Evolutionary conservation across 345 rosid genomes (phyloP), one percentile per base, ranked within the genome.

Genomic region (Eutrema japonicum): DNA sequence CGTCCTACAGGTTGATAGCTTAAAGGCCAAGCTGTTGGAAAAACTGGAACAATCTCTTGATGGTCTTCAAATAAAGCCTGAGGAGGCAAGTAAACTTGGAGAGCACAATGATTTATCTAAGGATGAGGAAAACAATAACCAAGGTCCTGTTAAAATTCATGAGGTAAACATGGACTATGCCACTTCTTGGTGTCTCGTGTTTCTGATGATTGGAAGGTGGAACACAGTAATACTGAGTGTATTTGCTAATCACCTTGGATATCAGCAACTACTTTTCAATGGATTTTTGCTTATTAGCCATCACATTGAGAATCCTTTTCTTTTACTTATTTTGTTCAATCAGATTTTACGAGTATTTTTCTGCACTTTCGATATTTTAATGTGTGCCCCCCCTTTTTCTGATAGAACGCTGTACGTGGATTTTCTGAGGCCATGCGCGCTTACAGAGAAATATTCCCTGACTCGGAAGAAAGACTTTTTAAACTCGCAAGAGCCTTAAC

Each of bases 361-460:
- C 10, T 77, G 40, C 58, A 56, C 48, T 48, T 35, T 16, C 11
- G 2, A 42, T 46, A 10, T 49, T 50, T 26, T 22, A 51, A 58
- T 66, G 43, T 50, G 16, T 71, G 29, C 43, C 32, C 41, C 12
- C 10, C 26, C 1, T 29, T 52, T 55, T 45, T 14, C 35, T 51
- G 33, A 77, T 66, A 96, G 99, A 89, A 82, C 77, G 88, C 90
- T 61, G 85, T 89, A 65, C 85, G 77, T 77, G 98, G 82, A 82
- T 96, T 92, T 82, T 86, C 84, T 22, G 97, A 92, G 85, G 98
- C 97, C 71, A 82, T 92, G 64, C 89, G 82, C 80, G 98, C 97
- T 74, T 92, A 87, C 82, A 91, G 81, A 73, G 90, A 86, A 70
- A 96, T 96, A 80, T 96, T 96, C 88, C 97, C 97, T 0, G 94